A percentile compares a stretch with the other conserved stretches of the same genome.
Conservation (phyloP, 2,329 filamentous ascomycete species). For the Hortaea werneckii region DNA sequence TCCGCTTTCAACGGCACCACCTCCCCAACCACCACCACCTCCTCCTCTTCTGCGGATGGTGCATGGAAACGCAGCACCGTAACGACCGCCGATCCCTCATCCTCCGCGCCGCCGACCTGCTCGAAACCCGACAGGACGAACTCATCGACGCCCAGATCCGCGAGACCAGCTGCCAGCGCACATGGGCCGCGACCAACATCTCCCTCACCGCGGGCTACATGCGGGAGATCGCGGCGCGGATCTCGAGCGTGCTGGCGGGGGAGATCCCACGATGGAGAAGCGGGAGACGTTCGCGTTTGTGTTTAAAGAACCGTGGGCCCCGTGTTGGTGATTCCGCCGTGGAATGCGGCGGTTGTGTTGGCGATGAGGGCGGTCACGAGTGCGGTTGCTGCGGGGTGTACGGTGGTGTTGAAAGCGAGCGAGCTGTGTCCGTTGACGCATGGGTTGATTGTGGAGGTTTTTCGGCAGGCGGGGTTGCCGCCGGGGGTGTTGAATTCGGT, state of each 20-base stretch:
- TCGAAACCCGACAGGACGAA: constrained; percentile 15
- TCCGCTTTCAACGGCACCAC: constrained; percentile 17
- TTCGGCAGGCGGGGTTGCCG: constrained; percentile 35
- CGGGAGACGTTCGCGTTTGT: constrained; percentile 21
- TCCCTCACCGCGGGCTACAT: constrained; percentile 23
- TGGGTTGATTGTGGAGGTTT: constrained; percentile 26
- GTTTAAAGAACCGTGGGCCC: constrained; percentile 24
- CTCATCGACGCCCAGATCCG: constrained; percentile 20
- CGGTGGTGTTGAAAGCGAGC: constrained; percentile 14
- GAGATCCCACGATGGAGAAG: constrained; percentile 20
- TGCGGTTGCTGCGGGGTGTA: constrained; percentile 16
- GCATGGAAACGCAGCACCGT: constrained; percentile 21
- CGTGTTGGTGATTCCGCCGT: constrained; percentile 12
- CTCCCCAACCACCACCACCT: constrained; percentile 1
- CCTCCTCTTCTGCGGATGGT: not conserved
- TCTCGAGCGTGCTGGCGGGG: constrained; percentile 7
- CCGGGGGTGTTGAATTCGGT: constrained; percentile 33
- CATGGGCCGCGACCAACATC: constrained; percentile 23
- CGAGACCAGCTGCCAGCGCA: constrained; percentile 31
- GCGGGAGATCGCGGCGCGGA: constrained; percentile 18
- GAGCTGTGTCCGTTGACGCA: constrained; percentile 17
- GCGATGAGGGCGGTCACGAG: constrained; percentile 12
- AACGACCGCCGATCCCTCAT: constrained; percentile 20
- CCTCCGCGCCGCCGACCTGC: constrained; percentile 19
- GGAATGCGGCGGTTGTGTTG: constrained; percentile 18